Conservation (phyloP, 176 grass and related monocot species). For the Oryza meyeriana region DNA sequence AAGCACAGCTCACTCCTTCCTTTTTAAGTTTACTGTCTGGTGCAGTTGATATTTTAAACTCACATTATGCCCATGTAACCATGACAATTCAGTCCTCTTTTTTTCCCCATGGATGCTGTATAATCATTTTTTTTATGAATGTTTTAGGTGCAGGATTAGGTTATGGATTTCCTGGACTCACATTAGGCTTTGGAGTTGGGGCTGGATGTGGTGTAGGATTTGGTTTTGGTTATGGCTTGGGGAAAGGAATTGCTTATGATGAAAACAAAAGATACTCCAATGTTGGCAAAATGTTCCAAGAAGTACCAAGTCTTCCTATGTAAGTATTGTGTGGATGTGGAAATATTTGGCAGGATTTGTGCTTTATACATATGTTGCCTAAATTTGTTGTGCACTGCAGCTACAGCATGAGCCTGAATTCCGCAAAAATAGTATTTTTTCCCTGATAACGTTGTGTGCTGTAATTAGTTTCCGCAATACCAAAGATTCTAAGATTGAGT, state of each 20-base stretch:
- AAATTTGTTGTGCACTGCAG: neutral
- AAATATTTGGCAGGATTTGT: neutral
- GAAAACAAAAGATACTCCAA: constrained; percentile 62
- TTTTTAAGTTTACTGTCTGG: neutral
- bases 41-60: constrained; percentile 1
- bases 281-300: constrained; percentile 74
- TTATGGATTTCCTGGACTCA: constrained; percentile 77
- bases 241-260: constrained; percentile 69
- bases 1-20: neutral
- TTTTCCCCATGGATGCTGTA: neutral
- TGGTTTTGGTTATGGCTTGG: constrained; percentile 77
- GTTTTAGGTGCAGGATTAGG: constrained; percentile 70
- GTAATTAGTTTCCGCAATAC: neutral
- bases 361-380: constrained; percentile 8
- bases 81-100: too few relatives aligned
- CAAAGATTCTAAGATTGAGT: neutral
- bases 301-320: constrained; percentile 43
- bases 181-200: constrained; percentile 70
- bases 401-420: neutral
- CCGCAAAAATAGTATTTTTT: neutral
- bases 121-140: neutral
- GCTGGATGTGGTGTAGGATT: constrained; percentile 77
- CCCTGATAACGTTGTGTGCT: neutral
- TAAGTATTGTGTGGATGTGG: constrained; percentile 45
- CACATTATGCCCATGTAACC: neutral